Conservation (phyloP, 1,284 basidiomycete genomes). For the Apiotrichum mycotoxinovorans region DNA sequence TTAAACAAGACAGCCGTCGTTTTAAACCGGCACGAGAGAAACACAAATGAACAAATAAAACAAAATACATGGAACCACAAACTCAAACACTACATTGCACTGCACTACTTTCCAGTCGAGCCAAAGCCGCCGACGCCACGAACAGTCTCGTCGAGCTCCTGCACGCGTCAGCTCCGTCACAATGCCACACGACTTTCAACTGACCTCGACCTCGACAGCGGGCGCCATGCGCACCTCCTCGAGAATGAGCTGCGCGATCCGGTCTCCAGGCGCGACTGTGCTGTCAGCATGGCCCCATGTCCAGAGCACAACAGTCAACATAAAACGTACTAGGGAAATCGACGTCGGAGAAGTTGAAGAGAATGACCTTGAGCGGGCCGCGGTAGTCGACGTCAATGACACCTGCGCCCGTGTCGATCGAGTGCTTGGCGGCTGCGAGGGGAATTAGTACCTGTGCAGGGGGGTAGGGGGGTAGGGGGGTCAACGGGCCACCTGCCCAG, state of each 20-base stretch:
- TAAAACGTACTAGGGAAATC: slow-evolving; percentile 59
- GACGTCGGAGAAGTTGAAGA: slow-evolving; percentile 86
- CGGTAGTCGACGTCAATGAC: slow-evolving; percentile 97
- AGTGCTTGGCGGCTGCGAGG: slow-evolving; percentile 83
- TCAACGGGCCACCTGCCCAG: no score
- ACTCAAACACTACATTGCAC: slow-evolving; percentile 22
- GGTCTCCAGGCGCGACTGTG: slow-evolving; percentile 85
- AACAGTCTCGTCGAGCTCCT: slow-evolving; percentile 72
- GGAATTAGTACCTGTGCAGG: background rate
- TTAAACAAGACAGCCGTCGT: no score
- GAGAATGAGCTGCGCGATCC: slow-evolving; percentile 90
- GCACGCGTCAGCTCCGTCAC: slow-evolving; percentile 1
- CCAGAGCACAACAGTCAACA: background rate
- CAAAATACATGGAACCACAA: no score
- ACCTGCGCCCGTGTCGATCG: slow-evolving; percentile 96
- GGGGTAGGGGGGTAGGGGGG: no score
- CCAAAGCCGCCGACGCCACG: slow-evolving; percentile 88
- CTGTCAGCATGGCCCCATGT: background rate
- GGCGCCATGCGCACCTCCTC: slow-evolving; percentile 87
- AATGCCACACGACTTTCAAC: background rate
- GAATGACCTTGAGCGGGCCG: slow-evolving; percentile 82
- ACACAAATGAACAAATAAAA: no score
- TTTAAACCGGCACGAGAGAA: no score
- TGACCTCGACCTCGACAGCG: slow-evolving; percentile 69
- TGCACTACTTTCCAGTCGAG: slow-evolving; percentile 65